A percentile compares a stretch with the other conserved stretches of the same genome.
phyloP scores from a whole-genome alignment of 345 rosid species.

The Arabidopsis arenosa region DNA sequence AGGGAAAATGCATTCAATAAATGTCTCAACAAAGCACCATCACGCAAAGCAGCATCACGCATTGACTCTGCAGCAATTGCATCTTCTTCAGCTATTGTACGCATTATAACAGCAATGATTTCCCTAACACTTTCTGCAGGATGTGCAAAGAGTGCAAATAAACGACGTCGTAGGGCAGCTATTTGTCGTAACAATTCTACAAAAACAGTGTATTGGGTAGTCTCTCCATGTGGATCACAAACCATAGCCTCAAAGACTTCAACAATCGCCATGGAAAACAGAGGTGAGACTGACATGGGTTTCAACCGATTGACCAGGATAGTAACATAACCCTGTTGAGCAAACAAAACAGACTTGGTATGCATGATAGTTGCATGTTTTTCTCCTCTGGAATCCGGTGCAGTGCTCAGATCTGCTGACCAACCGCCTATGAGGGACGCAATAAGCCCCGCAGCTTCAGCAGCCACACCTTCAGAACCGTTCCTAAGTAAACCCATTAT shows the following conservation, averaged over 20 bases:
- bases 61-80: conserved; percentile 99
- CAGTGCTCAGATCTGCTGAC: conserved; percentile 63
- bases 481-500: conserved; percentile 98
- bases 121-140: conserved; percentile 99
- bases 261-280: conserved; percentile 95
- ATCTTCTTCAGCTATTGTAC: conserved; percentile 99
- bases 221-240: conserved; percentile 98
- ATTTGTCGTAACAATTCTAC: conserved; percentile 96
- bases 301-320: conserved; percentile 88
- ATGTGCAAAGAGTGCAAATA: conserved; percentile 97
- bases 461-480: conserved; percentile 97
- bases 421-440: conserved; percentile 91
- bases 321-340: conserved; percentile 72
- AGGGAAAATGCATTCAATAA: conserved; percentile 85
- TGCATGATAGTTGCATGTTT: conserved; percentile 96
- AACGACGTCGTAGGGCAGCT: conserved; percentile 93
- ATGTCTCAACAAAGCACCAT: conserved; percentile 98
- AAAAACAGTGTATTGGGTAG: conserved; percentile 93
- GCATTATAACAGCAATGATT: conserved; percentile 96
- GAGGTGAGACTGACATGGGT: conserved; percentile 94
- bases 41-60: conserved; percentile 99
- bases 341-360: conserved; percentile 89
- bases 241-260: conserved; percentile 99
- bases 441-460: conserved; percentile 90
- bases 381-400: conserved; percentile 84